Evolutionary conservation across 2,329 filamentous ascomycete genomes (phyloP).

Genomic region (Aspergillus intermedius): DNA sequence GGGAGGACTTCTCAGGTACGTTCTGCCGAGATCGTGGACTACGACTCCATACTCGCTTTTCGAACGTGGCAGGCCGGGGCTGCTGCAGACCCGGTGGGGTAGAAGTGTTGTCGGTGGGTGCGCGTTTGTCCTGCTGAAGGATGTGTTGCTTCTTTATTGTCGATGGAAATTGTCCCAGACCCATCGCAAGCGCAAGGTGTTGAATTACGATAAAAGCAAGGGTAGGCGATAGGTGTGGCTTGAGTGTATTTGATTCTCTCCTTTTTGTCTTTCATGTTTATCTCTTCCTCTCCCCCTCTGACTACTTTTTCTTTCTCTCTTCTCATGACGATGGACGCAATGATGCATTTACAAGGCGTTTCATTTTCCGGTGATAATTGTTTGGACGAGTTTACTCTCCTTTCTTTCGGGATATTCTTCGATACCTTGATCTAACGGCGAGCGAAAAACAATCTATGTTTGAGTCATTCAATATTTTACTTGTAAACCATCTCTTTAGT

Average conservation of each 20-base stretch:
- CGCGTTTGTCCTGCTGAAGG: constrained; percentile 77
- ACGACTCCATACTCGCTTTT: constrained; percentile 35
- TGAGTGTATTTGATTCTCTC: background rate
- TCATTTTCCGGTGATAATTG: background rate
- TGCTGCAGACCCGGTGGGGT: constrained; percentile 82
- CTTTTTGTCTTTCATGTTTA: background rate
- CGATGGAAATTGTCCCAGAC: constrained; percentile 44
- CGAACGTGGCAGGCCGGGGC: constrained; percentile 48
- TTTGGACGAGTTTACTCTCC: constrained; percentile 4
- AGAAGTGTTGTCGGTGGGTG: constrained; percentile 83
- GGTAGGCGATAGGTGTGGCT: constrained; percentile 17
- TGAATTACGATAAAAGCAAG: constrained; percentile 41
- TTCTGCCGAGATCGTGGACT: constrained; percentile 64
- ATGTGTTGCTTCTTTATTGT: constrained; percentile 56
- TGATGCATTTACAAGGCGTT: constrained; percentile 20
- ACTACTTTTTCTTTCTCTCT: background rate
- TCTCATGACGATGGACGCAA: constrained; percentile 11
- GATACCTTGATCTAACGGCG: background rate
- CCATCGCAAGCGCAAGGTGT: constrained; percentile 40
- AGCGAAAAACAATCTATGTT: background rate
- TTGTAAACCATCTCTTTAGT: no score
- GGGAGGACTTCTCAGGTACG: constrained; percentile 65
- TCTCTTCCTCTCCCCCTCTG: background rate
- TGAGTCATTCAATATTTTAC: no score
- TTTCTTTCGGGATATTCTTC: constrained; percentile 1